Base-by-base conservation (phyloP, 805 yeast genomes). In the Pichia ethanolica region DNA sequence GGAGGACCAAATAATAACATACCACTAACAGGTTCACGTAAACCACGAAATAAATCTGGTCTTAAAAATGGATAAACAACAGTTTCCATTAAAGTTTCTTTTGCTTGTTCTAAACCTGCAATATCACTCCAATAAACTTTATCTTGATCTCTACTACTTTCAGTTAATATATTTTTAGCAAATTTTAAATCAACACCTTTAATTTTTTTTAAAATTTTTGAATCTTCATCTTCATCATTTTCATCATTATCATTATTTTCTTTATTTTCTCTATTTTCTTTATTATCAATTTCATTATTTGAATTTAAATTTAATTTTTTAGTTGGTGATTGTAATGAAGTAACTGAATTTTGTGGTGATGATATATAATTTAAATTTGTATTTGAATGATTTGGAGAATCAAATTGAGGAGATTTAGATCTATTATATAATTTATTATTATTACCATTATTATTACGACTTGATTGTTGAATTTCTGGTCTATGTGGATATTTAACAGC, bases 1-100 rank as follows among this genome's bases (percentile, higher is more conserved):
- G 98, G 97, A 3, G 99, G 98, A 0, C 99, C 99, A 71, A 89
- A 91, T 39, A 91, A 68, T 25, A 91, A 72, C 95, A 93, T 89
- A n/a, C 98, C 98, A 51, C 95, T 71, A 0, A 95, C 90, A 0
- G 98, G 98, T 68, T 90, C 97, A 57, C 97, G 74, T 47, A 91
- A 70, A 0, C 97, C 98, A 51, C 80, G 78, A 63, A 91, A 93
- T 50, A 91, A 72, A 67, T 91, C 98, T 0, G 98, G 99, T 46
- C 98, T 75, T 55, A 93, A 68, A 61, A 91, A 90, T 27, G 99
- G 99, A 64, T 90, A 91, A 12, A 91, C 97, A 5, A 93, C 97
- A 0, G 97, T 87, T 64, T 91, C 99, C 63, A 89, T 91, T 48
- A 91, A 71, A 2, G 97, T 85, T 54, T 77, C 78, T 61, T 91